Evolutionary conservation across 495 filamentous ascomycete genomes (phyloP), one percentile per base, ranked within the genome.

Genomic region (Parathielavia appendiculata): DNA sequence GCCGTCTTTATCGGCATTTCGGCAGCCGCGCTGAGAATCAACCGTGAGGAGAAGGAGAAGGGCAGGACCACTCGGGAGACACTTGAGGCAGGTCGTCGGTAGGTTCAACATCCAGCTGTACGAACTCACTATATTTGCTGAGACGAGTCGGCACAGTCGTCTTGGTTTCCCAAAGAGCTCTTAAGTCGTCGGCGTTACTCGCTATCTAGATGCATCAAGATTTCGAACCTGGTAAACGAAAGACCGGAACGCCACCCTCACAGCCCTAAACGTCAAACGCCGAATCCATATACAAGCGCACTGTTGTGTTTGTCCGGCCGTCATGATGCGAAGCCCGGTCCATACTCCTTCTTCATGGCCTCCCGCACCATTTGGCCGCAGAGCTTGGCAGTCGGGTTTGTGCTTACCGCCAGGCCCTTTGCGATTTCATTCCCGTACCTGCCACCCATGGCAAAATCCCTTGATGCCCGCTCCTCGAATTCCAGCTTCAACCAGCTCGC

Each of bases 321-420:
- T 71, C 46, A 76, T 60, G 49, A 56, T 43, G 62, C 66, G 60
- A 69, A 73, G 26, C 63, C 66, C 10, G 71, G 67, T 2, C 76
- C 77, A 53, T 79, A 79, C 73, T 96, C 91, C 75, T 86, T 88
- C 75, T 79, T 85, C 81, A 95, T 82, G 41, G 89, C 89, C 75
- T 92, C 87, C 70, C 83, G 85, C 12, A 96, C 89, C 75, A 96
- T 93, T 32, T 82, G 82, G 14, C 90, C 91, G 73, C 91, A 96
- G 66, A 95, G 78, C 77, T 91, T 95, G 26, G 90, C 90, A 62
- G 88, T 89, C 35, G 91, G 91, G 77, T 95, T 96, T 43, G 85
- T 88, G 71, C 80, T 79, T 46, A 93, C 90, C 2, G 87, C 85
- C 73, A 95, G 72, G 45, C 81, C 82, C 73, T 85, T 85, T 13